Evolutionary conservation across 1,139 yeast genomes (phyloP).

Genomic region (Tardiomyces digboiensis): DNA sequence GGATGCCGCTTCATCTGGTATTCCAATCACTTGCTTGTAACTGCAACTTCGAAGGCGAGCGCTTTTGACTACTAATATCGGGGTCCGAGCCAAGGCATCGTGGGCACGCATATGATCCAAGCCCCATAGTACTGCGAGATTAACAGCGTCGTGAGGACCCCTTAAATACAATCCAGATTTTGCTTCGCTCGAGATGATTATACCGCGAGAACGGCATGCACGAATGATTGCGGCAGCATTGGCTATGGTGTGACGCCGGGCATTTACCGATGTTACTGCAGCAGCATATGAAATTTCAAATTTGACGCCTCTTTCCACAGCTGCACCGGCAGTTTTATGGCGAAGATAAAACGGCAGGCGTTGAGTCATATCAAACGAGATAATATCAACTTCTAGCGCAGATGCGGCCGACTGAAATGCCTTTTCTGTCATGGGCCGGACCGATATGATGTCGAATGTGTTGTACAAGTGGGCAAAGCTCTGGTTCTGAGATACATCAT

Average conservation of each 20-base stretch:
- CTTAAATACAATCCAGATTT: slow-evolving; percentile 47
- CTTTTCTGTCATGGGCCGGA: slow-evolving; percentile 72
- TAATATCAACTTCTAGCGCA: slow-evolving; percentile 62
- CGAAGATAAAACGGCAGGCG: slow-evolving; percentile 70
- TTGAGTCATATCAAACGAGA: slow-evolving; percentile 58
- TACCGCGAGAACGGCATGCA: slow-evolving; percentile 72
- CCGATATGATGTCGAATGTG: slow-evolving; percentile 67
- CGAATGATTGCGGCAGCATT: slow-evolving; percentile 73
- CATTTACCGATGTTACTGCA: slow-evolving; percentile 16
- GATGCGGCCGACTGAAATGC: slow-evolving; percentile 68
- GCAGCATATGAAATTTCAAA: slow-evolving; percentile 65
- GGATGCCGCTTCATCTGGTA: slow-evolving; percentile 2
- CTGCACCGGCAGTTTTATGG: slow-evolving; percentile 79
- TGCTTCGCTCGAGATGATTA: slow-evolving; percentile 75
- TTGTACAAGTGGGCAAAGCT: slow-evolving; percentile 43
- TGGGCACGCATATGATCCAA: slow-evolving; percentile 53
- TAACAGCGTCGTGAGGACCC: slow-evolving; percentile 57
- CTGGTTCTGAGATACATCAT: slow-evolving; percentile 72
- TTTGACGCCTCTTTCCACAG: slow-evolving; percentile 71
- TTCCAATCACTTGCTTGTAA: slow-evolving; percentile 28
- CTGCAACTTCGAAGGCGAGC: slow-evolving; percentile 66
- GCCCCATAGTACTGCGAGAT: slow-evolving; percentile 61
- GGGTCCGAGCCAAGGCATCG: slow-evolving; percentile 47
- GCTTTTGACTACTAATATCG: slow-evolving; percentile 54
- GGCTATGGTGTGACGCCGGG: slow-evolving; percentile 52